A percentile compares a stretch with the other conserved stretches of the same genome.
Conservation (phyloP, 129 eudicot genomes). For the Arctium lappa region DNA sequence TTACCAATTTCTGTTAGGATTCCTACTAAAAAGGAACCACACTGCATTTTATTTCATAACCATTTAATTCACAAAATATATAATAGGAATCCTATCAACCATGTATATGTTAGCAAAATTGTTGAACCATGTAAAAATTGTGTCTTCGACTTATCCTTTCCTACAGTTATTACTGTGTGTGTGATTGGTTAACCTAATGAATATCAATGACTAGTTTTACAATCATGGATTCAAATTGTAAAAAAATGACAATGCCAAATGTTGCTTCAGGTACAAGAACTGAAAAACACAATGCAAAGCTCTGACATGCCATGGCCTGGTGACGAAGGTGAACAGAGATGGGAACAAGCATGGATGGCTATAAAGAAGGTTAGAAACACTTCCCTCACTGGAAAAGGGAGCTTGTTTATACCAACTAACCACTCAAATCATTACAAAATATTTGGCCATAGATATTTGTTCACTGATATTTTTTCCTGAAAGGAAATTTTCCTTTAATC, state of each 20-base stretch:
- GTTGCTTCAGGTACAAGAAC: slow-evolving; percentile 69
- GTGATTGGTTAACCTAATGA: not conserved
- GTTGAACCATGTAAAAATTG: not conserved
- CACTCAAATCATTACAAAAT: not conserved
- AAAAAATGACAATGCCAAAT: slow-evolving; percentile 13
- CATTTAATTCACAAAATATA: not conserved
- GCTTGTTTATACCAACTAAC: not conserved
- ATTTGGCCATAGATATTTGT: not conserved
- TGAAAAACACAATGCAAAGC: slow-evolving; percentile 66
- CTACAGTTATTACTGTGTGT: not conserved
- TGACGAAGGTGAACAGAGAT: slow-evolving; percentile 82
- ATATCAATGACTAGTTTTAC: not conserved
- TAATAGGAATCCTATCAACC: not conserved
- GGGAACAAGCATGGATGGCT: slow-evolving; percentile 98
- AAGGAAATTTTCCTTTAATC: not conserved
- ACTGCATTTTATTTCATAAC: not conserved
- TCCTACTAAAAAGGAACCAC: not conserved
- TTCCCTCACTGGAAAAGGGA: not conserved
- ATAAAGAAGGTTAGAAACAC: slow-evolving; percentile 73
- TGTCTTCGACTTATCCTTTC: not conserved
- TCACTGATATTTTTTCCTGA: not conserved
- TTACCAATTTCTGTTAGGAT: not conserved
- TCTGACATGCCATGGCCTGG: slow-evolving; percentile 99
- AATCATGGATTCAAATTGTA: not conserved
- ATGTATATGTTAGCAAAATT: not conserved